Percentiles rank a stretch among this genome's conserved stretches.
These are phyloP conservation scores for Colletotrichum sp. DNA, from an alignment of 2,329 filamentous ascomycete genomes.

Conservation along the genomic window DNA sequence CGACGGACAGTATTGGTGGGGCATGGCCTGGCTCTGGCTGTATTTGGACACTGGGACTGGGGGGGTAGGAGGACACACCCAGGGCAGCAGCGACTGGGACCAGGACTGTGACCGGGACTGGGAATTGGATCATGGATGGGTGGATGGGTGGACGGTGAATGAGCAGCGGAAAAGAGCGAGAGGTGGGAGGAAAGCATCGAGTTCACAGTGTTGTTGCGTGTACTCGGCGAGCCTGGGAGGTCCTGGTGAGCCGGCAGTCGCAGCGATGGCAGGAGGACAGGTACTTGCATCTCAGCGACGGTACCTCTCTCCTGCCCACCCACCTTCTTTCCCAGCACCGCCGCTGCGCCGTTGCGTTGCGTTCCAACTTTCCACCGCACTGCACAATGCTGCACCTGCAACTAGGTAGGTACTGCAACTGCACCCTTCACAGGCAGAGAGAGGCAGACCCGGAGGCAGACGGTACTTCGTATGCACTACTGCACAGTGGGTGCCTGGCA, in stretches of 20 bases:
- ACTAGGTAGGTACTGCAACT: not conserved
- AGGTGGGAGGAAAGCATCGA: not conserved
- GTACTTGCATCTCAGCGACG: not conserved
- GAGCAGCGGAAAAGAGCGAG: not conserved
- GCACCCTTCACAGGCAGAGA: not conserved
- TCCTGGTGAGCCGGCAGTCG: not conserved
- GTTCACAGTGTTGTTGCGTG: not conserved
- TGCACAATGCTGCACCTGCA: not conserved
- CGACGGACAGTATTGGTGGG: constrained; percentile 13
- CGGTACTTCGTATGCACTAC: not conserved
- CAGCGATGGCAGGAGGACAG: not conserved
- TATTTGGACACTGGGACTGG: not conserved
- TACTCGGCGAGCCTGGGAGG: not conserved
- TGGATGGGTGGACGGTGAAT: not conserved
- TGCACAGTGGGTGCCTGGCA: not conserved
- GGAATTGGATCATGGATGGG: not conserved
- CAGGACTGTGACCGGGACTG: not conserved
- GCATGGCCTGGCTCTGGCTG: not conserved
- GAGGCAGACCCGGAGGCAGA: not conserved
- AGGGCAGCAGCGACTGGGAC: not conserved
- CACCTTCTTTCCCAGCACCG: not conserved
- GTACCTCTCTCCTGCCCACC: not conserved
- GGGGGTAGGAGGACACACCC: not conserved
- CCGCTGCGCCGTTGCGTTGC: not conserved
- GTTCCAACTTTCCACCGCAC: not conserved